These are phyloP conservation scores for Ogataea naganishii DNA, from an alignment of 805 yeast species.

Conservation along the genomic window DNA sequence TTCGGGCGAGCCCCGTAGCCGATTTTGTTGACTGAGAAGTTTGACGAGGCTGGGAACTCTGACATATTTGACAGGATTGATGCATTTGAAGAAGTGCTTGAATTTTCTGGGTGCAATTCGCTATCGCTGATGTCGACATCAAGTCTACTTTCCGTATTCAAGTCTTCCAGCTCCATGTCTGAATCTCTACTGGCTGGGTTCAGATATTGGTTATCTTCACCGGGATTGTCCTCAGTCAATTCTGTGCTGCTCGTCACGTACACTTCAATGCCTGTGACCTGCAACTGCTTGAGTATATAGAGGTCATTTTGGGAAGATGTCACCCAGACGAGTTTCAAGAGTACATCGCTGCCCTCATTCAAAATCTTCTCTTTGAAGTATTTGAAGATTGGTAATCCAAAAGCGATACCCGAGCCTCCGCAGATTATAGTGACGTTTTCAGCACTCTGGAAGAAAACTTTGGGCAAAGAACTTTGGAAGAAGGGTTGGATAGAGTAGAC, in stretches of 20 bases:
- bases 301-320: slow-evolving; percentile 37
- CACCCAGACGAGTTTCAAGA: slow-evolving; percentile 45
- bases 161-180: slow-evolving; percentile 3
- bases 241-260: slow-evolving; percentile 24
- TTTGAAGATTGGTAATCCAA: slow-evolving; percentile 45
- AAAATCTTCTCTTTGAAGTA: slow-evolving; percentile 23
- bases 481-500: slow-evolving; percentile 32
- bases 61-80: too few species aligned
- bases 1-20: slow-evolving; percentile 35
- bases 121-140: too few species aligned
- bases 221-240: slow-evolving; percentile 6
- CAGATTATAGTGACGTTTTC: slow-evolving; percentile 45
- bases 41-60: too few species aligned
- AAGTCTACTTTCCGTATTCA: slow-evolving; percentile 2
- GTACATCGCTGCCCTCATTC: slow-evolving; percentile 17
- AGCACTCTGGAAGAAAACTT: slow-evolving; percentile 37
- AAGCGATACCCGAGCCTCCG: slow-evolving; percentile 72
- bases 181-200: too few species aligned
- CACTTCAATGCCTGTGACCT: slow-evolving; percentile 26
- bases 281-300: slow-evolving; percentile 33
- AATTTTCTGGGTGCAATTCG: too few species aligned
- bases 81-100: too few species aligned
- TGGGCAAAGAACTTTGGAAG: slow-evolving; percentile 32
- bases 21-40: slow-evolving; percentile 7
- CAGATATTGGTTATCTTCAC: slow-evolving; percentile 3